Base-by-base conservation (phyloP, 768 basidiomycete species). In the Boletus bicolor region DNA sequence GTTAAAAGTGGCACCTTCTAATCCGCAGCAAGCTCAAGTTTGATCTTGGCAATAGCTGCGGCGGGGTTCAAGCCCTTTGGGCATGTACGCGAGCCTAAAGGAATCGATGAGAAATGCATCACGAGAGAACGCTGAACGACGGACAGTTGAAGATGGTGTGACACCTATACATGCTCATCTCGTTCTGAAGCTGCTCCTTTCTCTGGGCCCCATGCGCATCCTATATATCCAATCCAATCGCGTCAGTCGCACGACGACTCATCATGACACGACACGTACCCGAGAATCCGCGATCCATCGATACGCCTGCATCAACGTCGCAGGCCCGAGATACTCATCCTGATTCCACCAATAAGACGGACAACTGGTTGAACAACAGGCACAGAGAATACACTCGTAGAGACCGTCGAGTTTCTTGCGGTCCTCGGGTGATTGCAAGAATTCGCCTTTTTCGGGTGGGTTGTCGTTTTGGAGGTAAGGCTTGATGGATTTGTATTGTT, bases 291-390 rank as follows among this genome's bases (percentile, higher is more conserved):
- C 94, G 68, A 99, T 96, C 96, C 96, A 98, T 62, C 95, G 80
- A 75, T 98, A 97, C 0, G 93, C 93, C 65, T 93, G 91, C 93
- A 98, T 93, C 65, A 98, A 77, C 0, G 94, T 94, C 1, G 96
- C 96, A 7, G 96, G 96, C 36, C 96, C 95, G 39, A 99, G 88
- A 74, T 99, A 99, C 73, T 93, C 90, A 69, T 98, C 94, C 75
- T 94, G 93, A 76, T 98, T 98, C 96, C 96, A 98, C 96, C 96
- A 98, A 75, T 98, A 97, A 32, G 87, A 90, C 5, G 96, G 96
- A 81, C 96, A 99, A 43, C 90, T 91, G 0, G 96, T 98, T 42
- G 94, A 94, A 78, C 96, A 99, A 76, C 97, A 98, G 2, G 96
- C 93, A 67, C 93, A 95, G 54, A 95, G 84, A 60, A 96, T 98